Evolutionary conservation across 1,284 basidiomycete species (phyloP), one percentile per base, ranked within the genome.

Genomic region (Cystobasidium sp.): DNA sequence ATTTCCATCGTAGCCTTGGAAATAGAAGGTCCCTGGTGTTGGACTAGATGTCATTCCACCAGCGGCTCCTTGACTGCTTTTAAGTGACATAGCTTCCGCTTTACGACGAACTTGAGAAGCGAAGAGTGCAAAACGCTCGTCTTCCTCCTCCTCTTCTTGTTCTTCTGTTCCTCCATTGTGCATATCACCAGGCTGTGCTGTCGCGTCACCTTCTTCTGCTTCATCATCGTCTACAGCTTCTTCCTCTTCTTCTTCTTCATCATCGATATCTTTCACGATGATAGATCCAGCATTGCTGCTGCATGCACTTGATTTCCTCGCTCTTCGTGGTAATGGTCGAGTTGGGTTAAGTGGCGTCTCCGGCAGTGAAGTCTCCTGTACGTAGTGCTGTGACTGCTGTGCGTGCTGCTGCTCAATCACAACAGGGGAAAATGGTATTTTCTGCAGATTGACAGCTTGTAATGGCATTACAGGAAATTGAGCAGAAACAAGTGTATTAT

Each of bases 51-150:
- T 14, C 14, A 18, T 56, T 56, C 55, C 12, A 22, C 6, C 20
- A 6, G 51, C 10, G 31, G 64, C 6, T 41, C 64, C 64, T 41
- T 46, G 49, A 66, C 64, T 53, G 10, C 22, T 39, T 16, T n/a
- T 39, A 8, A 66, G 44, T 1, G 64, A 66, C 37, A 66, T 20
- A 3, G 64, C 64, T 20, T 53, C 64, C 53, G 64, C 64, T 47
- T 66, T 66, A 18, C 64, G 52, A 37, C 64, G 16, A 22, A 66
- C 64, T 43, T 66, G 64, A 6, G 64, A 66, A 22, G 64, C 64
- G 20, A 52, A 66, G 9, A 66, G 49, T 9, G 64, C 64, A 20
- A 66, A 66, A 14, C 51, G 8, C 14, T 66, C 64, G 43, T 66
- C 64, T n/a, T 66, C 64, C 5, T 39, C 64, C 14, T 66, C 24